phyloP scores from a whole-genome alignment of 257 asterid genomes.

The Solanum appendiculatum region DNA sequence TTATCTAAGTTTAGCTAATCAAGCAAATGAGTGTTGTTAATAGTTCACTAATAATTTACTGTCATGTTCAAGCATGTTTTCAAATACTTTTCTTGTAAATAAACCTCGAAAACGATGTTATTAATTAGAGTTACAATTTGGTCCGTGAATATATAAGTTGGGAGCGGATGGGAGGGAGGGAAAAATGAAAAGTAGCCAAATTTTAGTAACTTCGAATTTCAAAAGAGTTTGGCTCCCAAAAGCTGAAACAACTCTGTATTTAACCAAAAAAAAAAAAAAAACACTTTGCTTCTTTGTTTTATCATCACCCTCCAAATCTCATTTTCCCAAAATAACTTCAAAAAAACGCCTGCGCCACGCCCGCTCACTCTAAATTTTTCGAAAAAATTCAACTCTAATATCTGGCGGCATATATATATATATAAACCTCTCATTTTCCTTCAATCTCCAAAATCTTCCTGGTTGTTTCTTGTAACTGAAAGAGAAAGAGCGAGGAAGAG shows the following conservation, averaged over 20 bases:
- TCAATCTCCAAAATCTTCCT: neutral
- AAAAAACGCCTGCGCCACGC: neutral
- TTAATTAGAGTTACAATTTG: no score
- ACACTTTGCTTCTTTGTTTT: neutral
- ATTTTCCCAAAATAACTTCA: neutral
- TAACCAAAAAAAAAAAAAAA: neutral
- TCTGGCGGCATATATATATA: conserved; percentile 24
- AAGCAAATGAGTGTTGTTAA: no score
- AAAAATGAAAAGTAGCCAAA: conserved; percentile 7
- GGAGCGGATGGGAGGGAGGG: conserved; percentile 1
- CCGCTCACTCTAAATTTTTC: neutral
- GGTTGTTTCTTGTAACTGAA: neutral
- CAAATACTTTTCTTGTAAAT: no score
- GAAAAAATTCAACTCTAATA: conserved; percentile 15
- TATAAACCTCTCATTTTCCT: neutral
- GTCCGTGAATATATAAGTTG: neutral
- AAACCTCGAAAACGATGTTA: no score
- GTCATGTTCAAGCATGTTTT: no score
- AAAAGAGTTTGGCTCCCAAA: neutral
- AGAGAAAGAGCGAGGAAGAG: neutral
- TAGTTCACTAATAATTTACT: no score
- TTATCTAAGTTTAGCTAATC: no score
- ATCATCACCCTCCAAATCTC: neutral
- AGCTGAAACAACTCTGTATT: neutral
- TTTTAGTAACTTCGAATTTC: conserved; percentile 8